Conservation (phyloP, 2,329 filamentous ascomycete genomes). For the Dactylonectria estremocensis region DNA sequence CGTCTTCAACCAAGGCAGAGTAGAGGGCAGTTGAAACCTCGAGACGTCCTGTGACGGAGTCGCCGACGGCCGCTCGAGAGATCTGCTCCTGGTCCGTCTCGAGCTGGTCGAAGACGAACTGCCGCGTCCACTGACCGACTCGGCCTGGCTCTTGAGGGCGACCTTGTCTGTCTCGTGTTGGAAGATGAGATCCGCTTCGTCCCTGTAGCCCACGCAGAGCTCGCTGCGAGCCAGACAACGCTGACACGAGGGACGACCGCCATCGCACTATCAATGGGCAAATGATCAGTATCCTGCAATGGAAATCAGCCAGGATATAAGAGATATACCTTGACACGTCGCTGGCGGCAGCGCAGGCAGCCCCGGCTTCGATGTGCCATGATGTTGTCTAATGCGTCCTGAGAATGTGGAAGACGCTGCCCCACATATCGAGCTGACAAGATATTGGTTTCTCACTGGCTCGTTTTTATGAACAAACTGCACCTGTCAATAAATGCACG, state of each 20-base stretch:
- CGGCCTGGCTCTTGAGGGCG: conserved; percentile 43
- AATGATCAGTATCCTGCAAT: background rate
- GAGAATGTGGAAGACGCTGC: conserved; percentile 29
- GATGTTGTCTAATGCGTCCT: conserved; percentile 5
- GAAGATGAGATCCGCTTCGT: conserved; percentile 58
- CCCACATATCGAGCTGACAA: conserved; percentile 25
- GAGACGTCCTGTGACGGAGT: background rate
- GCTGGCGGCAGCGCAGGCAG: conserved; percentile 52
- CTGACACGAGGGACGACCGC: conserved; percentile 57
- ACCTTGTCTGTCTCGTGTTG: conserved; percentile 59
- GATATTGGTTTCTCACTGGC: background rate
- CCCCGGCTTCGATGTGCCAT: conserved; percentile 51
- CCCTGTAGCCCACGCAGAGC: conserved; percentile 56
- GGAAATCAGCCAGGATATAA: background rate
- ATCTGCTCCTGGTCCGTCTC: conserved; percentile 34
- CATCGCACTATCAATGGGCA: conserved; percentile 48
- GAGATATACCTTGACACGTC: conserved; percentile 47
- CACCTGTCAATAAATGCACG: no score
- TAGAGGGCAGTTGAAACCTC: conserved; percentile 13
- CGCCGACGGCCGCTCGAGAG: conserved; percentile 28
- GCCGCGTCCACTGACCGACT: conserved; percentile 9
- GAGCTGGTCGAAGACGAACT: conserved; percentile 25
- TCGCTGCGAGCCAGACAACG: conserved; percentile 59
- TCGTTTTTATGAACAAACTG: background rate
- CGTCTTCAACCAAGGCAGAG: conserved; percentile 47